Percentiles rank a stretch among this genome's conserved stretches.
Evolutionary conservation across 2,329 filamentous ascomycete genomes (phyloP).

Genomic region (Septoria petroselini): DNA sequence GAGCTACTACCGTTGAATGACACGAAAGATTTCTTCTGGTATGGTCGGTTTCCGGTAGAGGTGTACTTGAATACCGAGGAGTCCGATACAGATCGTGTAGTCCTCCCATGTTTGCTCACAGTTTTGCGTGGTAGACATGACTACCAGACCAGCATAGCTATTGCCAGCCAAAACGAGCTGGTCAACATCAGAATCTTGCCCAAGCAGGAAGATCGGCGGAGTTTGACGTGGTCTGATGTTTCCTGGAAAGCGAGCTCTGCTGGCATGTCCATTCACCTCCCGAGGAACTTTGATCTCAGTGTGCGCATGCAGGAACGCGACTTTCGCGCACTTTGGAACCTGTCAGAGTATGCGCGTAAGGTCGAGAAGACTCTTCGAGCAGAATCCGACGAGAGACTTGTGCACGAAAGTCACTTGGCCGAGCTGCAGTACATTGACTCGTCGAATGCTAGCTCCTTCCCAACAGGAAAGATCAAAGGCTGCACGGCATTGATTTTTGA

Average conservation of each 20-base stretch:
- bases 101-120: conserved; percentile 72
- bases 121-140: conserved; percentile 68
- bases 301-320: conserved; percentile 72
- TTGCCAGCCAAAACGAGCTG: conserved; percentile 76
- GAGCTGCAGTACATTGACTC: conserved; percentile 80
- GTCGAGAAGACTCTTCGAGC: conserved; percentile 69
- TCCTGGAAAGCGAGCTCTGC: conserved; percentile 69
- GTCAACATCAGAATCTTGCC: conserved; percentile 70
- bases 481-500: conserved; percentile 78
- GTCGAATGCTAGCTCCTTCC: conserved; percentile 68
- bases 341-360: conserved; percentile 79
- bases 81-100: conserved; percentile 62
- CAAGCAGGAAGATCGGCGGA: conserved; percentile 50
- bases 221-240: conserved; percentile 77
- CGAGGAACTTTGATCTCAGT: conserved; percentile 70
- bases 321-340: conserved; percentile 73
- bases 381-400: conserved; percentile 64
- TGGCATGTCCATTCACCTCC: conserved; percentile 66
- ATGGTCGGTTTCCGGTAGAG: conserved; percentile 72
- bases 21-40: conserved; percentile 69
- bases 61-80: conserved; percentile 72
- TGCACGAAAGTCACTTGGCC: conserved; percentile 67
- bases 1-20: conserved; percentile 77
- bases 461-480: conserved; percentile 66
- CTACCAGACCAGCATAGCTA: conserved; percentile 65